Base-by-base conservation (phyloP, 2,329 filamentous ascomycete genomes). In the Trichophyton verrucosum region DNA sequence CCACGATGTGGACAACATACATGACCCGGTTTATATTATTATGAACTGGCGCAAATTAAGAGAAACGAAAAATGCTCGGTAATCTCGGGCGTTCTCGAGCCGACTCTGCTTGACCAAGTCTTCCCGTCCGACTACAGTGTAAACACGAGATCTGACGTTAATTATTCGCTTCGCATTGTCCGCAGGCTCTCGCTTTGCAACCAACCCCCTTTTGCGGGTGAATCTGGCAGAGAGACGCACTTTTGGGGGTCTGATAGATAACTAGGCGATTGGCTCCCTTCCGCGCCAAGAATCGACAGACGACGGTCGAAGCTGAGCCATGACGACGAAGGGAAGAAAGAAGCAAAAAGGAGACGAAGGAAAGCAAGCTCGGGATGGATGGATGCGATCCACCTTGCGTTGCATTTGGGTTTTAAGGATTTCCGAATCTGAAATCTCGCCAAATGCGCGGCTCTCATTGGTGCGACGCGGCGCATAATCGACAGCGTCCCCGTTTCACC, bases 381-480 rank as follows among this genome's bases (percentile, higher is more conserved):
- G 55, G 40, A 44, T 30, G 55, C 55, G 57, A 59, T 59, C 57
- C 57, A 59, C 57, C n/a, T n/a, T 46, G 57, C 30, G 58, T 63
- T 58, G 60, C 62, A 63, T 61, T 59, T 59, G 9, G 3, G n/a
- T 44, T 40, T 61, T 60, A 58, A 58, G 58, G 55, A 55, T 60
- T 49, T 58, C 33, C 46, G 30, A 60, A 57, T 30, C 49, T 46
- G 44, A 61, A 57, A 61, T 57, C 62, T 64, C 62, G 62, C 61
- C 62, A 64, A 64, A 55, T 47, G 9, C 33, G 36, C 44, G 20
- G 27, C 30, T 61, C 61, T 61, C 33, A 64, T 64, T 64, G 62
- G 62, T 61, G 60, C 58, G 33, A 42, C 11, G 9, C 46, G 36
- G 46, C 58, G 58, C 49, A 53, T 53, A 60, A 38, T 47, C 57